Evolutionary conservation across 345 rosid genomes (phyloP), one percentile per base, ranked within the genome.

Genomic region (Draba incana): DNA sequence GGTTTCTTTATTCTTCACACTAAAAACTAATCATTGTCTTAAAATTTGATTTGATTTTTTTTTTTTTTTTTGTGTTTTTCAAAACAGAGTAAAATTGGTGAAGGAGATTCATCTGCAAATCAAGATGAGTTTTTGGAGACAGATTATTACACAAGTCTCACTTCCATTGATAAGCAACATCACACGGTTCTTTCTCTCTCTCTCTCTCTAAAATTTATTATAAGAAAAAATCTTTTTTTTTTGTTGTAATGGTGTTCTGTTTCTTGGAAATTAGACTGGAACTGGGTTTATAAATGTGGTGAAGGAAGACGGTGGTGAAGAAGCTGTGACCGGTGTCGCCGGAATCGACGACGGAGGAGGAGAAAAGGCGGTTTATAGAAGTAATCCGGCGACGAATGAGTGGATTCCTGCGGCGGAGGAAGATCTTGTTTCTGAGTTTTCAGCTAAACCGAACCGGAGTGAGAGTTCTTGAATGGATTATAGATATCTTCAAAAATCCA

Each of bases 311-410:
- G 85, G 68, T 27, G 71, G 59, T 59, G 81, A 64, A 49, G 83
- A 57, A 14, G 4, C 14, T 6, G 47, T 39, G 15, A 68, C 10
- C 20, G 2, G 10, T n/a, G 27, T 39, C 27, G 33, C 13, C 0
- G 33, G 3, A 47, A 3, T 42, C 5, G 66, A 23, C 51, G 72
- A 70, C 51, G 72, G 68, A 31, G 84, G 75, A 65, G 74, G 69
- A 20, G 64, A 62, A 11, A 68, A 62, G 39, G 33, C 61, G 2
- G 70, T 60, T 47, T 79, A 73, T 59, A 75, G 37, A 59, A 79
- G 92, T 76, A 89, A 89, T 43, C 92, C 92, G 13, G 90, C 90
- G 54, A 85, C 83, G n/a, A 89, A 86, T 49, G 92, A 89, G 51
- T 84, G 92, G 96, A 71, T 77, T 78, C 89, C 90, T 2, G 69